A percentile compares a stretch with the other conserved stretches of the same genome.
Conservation (phyloP, 352 stramenopile species). For the Globisporangium uncinulatum region DNA sequence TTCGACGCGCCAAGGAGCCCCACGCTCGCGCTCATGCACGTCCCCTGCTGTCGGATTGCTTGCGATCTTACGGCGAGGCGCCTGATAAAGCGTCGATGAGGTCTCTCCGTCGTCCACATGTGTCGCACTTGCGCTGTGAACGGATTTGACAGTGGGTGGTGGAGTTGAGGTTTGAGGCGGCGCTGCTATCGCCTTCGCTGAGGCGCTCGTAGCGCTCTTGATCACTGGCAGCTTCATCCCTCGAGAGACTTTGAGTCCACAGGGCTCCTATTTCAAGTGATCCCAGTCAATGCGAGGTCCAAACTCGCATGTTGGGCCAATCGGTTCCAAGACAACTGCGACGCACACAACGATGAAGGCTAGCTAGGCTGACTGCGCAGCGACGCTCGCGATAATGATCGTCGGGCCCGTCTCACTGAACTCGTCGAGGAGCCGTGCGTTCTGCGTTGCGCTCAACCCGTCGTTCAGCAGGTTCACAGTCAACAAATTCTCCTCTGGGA, state of each 20-base stretch:
- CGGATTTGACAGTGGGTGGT: not conserved
- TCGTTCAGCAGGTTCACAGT: slow-evolving; percentile 29
- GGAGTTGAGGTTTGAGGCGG: not conserved
- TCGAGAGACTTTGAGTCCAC: too few relatives aligned
- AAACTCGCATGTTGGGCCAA: too few relatives aligned
- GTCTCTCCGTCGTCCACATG: not conserved
- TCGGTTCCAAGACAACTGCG: too few relatives aligned
- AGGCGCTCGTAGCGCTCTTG: not conserved
- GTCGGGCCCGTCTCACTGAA: not conserved
- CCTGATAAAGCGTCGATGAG: not conserved
- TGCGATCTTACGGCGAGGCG: slow-evolving; percentile 28
- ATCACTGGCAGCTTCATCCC: slow-evolving; percentile 4
- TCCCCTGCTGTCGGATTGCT: slow-evolving; percentile 61
- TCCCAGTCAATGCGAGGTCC: too few relatives aligned
- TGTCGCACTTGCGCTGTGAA: not conserved
- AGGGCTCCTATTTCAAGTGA: too few relatives aligned
- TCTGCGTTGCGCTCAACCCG: slow-evolving; percentile 3
- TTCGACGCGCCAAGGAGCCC: slow-evolving; percentile 40
- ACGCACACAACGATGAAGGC: not conserved
- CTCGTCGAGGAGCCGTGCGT: slow-evolving; percentile 1
- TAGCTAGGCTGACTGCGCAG: not conserved
- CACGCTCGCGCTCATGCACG: slow-evolving; percentile 52
- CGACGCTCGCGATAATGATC: slow-evolving; percentile 1
- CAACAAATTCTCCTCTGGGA: slow-evolving; percentile 22
- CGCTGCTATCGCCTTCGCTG: not conserved